A percentile compares a stretch with the other conserved stretches of the same genome.
Conservation (phyloP, 2,329 filamentous ascomycete species). For the Aureobasidium sp. region DNA sequence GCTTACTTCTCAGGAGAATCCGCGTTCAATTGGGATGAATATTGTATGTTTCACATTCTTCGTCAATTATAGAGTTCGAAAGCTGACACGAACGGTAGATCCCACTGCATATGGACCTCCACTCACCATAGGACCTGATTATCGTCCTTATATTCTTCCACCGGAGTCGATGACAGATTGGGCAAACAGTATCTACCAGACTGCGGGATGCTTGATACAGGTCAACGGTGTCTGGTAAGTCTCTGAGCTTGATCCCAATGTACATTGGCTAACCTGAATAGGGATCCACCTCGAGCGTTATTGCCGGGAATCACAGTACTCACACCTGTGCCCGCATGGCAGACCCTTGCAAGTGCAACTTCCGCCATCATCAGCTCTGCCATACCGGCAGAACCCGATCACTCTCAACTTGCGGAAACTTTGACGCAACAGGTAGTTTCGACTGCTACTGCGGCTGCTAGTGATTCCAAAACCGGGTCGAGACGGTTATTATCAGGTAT, state of each 20-base stretch:
- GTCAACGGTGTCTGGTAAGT: background rate
- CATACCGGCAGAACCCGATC: background rate
- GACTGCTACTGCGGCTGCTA: background rate
- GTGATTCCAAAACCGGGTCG: background rate
- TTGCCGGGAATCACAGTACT: background rate
- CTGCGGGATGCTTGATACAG: background rate
- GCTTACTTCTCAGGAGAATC: slow-evolving; percentile 18
- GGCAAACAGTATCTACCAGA: background rate
- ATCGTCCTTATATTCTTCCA: background rate
- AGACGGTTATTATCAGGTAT: background rate
- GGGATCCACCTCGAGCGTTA: background rate
- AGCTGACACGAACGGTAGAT: background rate
- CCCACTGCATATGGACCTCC: background rate
- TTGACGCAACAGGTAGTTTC: background rate
- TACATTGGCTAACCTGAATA: background rate
- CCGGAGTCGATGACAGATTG: background rate
- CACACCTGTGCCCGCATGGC: background rate
- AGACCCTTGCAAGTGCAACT: background rate
- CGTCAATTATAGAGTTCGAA: background rate
- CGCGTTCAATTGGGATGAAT: background rate
- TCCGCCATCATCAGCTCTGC: background rate
- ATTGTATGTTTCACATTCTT: background rate
- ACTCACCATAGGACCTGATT: background rate
- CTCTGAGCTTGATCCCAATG: background rate
- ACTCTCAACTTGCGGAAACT: background rate